Percentiles rank a stretch among this genome's conserved stretches.
These are phyloP conservation scores for Pythium aristosporum DNA, from an alignment of 352 stramenopile species.

Conservation along the genomic window DNA sequence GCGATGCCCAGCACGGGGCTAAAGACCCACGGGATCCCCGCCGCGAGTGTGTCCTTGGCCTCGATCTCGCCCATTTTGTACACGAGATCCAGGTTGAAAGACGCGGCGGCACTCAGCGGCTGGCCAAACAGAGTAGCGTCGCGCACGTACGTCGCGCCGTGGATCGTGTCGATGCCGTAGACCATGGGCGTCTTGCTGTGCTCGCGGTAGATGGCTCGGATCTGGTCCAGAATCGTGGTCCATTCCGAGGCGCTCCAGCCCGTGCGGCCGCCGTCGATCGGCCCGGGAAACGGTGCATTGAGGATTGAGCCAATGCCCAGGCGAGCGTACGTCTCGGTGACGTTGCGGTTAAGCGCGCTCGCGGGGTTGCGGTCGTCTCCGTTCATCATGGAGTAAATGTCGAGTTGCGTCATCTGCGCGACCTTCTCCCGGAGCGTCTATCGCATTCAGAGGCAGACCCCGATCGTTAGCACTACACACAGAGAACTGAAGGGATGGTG, in stretches of 20 bases:
- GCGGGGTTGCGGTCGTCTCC: constrained; percentile 45
- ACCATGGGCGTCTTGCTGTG: constrained; percentile 68
- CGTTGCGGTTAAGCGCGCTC: constrained; percentile 47
- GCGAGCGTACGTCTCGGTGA: constrained; percentile 62
- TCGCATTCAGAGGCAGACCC: not conserved
- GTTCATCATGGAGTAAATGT: constrained; percentile 85
- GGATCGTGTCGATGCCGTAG: constrained; percentile 89
- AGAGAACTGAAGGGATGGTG: too few relatives aligned
- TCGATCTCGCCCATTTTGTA: constrained; percentile 69
- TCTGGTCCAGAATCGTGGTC: constrained; percentile 53
- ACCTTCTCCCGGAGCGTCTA: constrained; percentile 64
- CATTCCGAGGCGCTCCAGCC: constrained; percentile 76
- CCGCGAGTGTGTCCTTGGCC: constrained; percentile 82
- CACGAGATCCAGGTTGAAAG: constrained; percentile 85
- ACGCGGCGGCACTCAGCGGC: constrained; percentile 85
- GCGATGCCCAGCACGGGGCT: constrained; percentile 85
- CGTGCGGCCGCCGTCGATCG: constrained; percentile 40
- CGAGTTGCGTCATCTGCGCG: constrained; percentile 90
- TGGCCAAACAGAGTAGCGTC: constrained; percentile 84
- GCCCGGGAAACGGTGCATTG: constrained; percentile 69
- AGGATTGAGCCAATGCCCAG: constrained; percentile 85
- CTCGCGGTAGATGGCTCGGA: constrained; percentile 70
- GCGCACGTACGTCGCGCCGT: constrained; percentile 88
- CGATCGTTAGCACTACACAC: not conserved
- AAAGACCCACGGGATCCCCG: constrained; percentile 92